Conservation (phyloP, 352 stramenopile species). For the Phytopythium boreale region DNA sequence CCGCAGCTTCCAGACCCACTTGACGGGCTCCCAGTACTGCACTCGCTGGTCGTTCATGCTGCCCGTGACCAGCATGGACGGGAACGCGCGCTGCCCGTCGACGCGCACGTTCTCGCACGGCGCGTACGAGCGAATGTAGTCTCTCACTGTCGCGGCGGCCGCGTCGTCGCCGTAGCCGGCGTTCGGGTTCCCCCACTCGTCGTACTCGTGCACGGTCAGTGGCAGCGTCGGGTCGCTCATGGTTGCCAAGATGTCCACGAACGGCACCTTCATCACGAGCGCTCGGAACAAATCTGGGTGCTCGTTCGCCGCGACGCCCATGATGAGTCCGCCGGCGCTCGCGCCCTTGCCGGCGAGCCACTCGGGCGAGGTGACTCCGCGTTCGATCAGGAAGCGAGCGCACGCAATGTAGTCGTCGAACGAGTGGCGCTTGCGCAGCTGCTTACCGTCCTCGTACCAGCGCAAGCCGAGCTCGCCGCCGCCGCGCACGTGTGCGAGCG, state of each 20-base stretch:
- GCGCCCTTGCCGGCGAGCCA: slow-evolving; percentile 71
- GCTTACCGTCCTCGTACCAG: slow-evolving; percentile 86
- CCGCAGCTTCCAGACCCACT: slow-evolving; percentile 78
- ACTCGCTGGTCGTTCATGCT: slow-evolving; percentile 82
- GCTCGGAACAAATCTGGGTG: slow-evolving; percentile 68
- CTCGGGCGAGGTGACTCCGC: slow-evolving; percentile 56
- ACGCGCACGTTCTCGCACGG: slow-evolving; percentile 67
- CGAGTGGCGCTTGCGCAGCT: slow-evolving; percentile 77
- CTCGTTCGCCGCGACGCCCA: slow-evolving; percentile 86
- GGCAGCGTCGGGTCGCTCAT: slow-evolving; percentile 86
- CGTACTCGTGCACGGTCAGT: slow-evolving; percentile 90
- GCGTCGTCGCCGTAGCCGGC: slow-evolving; percentile 1
- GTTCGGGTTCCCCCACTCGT: slow-evolving; percentile 88
- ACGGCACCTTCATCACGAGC: slow-evolving; percentile 87
- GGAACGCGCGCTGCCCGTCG: slow-evolving; percentile 34
- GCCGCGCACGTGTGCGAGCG: slow-evolving; percentile 88
- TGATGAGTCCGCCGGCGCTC: slow-evolving; percentile 86
- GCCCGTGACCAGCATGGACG: slow-evolving; percentile 81
- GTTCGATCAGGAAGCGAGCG: slow-evolving; percentile 55
- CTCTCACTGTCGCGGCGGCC: slow-evolving; percentile 27
- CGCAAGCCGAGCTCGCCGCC: slow-evolving; percentile 82
- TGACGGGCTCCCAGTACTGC: slow-evolving; percentile 86
- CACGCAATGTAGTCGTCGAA: slow-evolving; percentile 86
- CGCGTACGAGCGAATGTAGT: slow-evolving; percentile 84
- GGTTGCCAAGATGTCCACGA: slow-evolving; percentile 85